A percentile compares a stretch with the other conserved stretches of the same genome.
Evolutionary conservation across 805 yeast species (phyloP).

Genomic region (Martiniozyma abietophila): DNA sequence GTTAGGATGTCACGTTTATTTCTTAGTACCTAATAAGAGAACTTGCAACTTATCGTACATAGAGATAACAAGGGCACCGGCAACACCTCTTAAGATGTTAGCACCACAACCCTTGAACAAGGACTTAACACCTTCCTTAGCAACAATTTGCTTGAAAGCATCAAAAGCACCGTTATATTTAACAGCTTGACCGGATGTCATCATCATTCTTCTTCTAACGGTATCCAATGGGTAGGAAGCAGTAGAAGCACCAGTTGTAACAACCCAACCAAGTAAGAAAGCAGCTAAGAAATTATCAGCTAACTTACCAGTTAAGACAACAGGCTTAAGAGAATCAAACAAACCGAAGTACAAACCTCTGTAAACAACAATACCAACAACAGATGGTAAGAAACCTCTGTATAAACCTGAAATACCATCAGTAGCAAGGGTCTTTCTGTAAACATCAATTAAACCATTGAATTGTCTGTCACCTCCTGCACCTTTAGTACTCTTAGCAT

Average conservation of each 20-base stretch:
- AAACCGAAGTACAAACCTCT: conserved; percentile 99
- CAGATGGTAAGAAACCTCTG: conserved; percentile 99
- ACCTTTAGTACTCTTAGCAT: conserved; percentile 84
- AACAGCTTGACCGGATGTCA: conserved; percentile 98
- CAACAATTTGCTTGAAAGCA: conserved; percentile 84
- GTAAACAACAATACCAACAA: conserved; percentile 95
- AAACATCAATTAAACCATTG: conserved; percentile 95
- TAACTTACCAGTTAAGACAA: conserved; percentile 85
- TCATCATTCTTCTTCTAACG: conserved; percentile 99
- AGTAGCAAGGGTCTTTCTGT: conserved; percentile 88
- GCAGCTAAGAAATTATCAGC: conserved; percentile 94
- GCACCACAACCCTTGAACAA: conserved; percentile 99
- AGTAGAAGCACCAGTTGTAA: conserved; percentile 97
- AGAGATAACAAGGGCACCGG: conserved; percentile 99
- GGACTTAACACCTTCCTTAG: conserved; percentile 89
- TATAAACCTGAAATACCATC: conserved; percentile 98
- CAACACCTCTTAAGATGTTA: conserved; percentile 99
- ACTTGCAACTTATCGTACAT: conserved; percentile 94
- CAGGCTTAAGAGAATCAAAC: conserved; percentile 94
- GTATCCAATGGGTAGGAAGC: conserved; percentile 99
- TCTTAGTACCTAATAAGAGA: conserved; percentile 70
- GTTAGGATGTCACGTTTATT: not conserved
- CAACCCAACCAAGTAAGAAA: conserved; percentile 95
- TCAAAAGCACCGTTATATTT: conserved; percentile 94
- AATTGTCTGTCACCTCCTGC: conserved; percentile 80